A percentile compares a stretch with the other conserved stretches of the same genome.
These are phyloP conservation scores for Barnettozyma siamensis DNA, from an alignment of 805 yeast species.

Conservation along the genomic window DNA sequence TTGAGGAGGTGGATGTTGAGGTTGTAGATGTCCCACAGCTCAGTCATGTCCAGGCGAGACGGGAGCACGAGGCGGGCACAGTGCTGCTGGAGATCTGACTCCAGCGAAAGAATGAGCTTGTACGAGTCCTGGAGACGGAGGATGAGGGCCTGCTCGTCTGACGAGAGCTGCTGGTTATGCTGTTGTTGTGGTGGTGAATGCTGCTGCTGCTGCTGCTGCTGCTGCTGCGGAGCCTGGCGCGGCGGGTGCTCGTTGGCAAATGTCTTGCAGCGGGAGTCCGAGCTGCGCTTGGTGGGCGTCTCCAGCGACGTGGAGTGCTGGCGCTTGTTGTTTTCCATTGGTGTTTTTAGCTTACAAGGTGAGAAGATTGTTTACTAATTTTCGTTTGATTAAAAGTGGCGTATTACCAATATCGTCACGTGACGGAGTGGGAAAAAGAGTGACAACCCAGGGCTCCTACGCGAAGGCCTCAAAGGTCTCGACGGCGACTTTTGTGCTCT, in stretches of 20 bases:
- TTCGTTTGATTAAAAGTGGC: too few species aligned
- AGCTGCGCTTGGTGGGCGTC: slow-evolving; percentile 9
- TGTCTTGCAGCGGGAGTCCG: slow-evolving; percentile 10
- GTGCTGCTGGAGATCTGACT: slow-evolving; percentile 63
- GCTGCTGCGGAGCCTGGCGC: slow-evolving; percentile 3
- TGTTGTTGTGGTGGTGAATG: slow-evolving; percentile 3
- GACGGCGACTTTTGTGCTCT: slow-evolving; percentile 65
- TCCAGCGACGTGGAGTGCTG: slow-evolving; percentile 10
- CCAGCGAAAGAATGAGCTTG: slow-evolving; percentile 60
- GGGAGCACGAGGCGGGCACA: slow-evolving; percentile 55
- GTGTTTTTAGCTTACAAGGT: not conserved
- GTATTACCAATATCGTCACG: too few species aligned
- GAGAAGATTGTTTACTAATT: not conserved
- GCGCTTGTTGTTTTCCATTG: slow-evolving; percentile 11
- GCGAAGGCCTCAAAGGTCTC: slow-evolving; percentile 76
- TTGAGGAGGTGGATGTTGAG: slow-evolving; percentile 60
- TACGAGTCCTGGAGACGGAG: slow-evolving; percentile 70
- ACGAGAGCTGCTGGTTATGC: slow-evolving; percentile 28
- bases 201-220: not conserved
- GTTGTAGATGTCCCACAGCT: slow-evolving; percentile 67
- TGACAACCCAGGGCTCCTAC: too few species aligned
- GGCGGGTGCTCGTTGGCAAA: slow-evolving; percentile 6
- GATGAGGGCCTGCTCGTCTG: slow-evolving; percentile 61
- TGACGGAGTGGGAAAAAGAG: too few species aligned
- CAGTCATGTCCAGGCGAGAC: slow-evolving; percentile 52